These are phyloP conservation scores for Pichia occidentalis DNA, from an alignment of 805 yeast genomes.

Conservation along the genomic window DNA sequence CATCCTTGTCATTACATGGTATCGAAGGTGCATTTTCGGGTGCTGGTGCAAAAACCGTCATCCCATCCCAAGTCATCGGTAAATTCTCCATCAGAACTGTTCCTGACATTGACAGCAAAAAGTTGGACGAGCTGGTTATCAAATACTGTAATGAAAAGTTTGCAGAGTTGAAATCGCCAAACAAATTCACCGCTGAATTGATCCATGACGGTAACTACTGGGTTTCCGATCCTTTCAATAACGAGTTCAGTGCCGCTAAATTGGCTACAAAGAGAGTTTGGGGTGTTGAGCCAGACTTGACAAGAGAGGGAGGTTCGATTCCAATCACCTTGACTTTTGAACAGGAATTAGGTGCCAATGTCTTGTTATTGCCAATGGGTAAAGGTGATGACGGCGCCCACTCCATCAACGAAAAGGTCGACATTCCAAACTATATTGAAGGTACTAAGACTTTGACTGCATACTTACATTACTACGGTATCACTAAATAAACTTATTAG, in stretches of 20 bases:
- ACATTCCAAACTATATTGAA: slow-evolving; percentile 80
- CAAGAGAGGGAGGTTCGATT: slow-evolving; percentile 98
- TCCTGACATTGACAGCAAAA: slow-evolving; percentile 80
- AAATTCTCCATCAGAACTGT: slow-evolving; percentile 97
- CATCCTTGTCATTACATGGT: slow-evolving; percentile 93
- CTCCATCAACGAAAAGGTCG: slow-evolving; percentile 91
- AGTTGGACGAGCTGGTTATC: slow-evolving; percentile 71
- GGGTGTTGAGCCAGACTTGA: slow-evolving; percentile 92
- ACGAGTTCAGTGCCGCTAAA: slow-evolving; percentile 87
- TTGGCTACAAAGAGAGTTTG: slow-evolving; percentile 93
- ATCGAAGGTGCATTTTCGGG: slow-evolving; percentile 95
- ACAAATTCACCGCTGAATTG: slow-evolving; percentile 62
- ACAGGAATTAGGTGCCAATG: slow-evolving; percentile 76
- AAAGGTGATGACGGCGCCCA: slow-evolving; percentile 99
- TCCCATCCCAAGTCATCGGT: slow-evolving; percentile 90
- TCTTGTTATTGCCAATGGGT: slow-evolving; percentile 91
- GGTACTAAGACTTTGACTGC: slow-evolving; percentile 94
- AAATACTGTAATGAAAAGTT: slow-evolving; percentile 64
- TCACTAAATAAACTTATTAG: slow-evolving; percentile 18
- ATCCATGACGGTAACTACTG: slow-evolving; percentile 96
- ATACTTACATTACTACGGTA: slow-evolving; percentile 76
- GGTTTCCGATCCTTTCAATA: slow-evolving; percentile 91
- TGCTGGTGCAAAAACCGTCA: slow-evolving; percentile 96
- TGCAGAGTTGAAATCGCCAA: slow-evolving; percentile 66
- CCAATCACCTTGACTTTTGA: slow-evolving; percentile 96